Evolutionary conservation across 352 stramenopile genomes (phyloP).

Genomic region (Lagenidium giganteum): DNA sequence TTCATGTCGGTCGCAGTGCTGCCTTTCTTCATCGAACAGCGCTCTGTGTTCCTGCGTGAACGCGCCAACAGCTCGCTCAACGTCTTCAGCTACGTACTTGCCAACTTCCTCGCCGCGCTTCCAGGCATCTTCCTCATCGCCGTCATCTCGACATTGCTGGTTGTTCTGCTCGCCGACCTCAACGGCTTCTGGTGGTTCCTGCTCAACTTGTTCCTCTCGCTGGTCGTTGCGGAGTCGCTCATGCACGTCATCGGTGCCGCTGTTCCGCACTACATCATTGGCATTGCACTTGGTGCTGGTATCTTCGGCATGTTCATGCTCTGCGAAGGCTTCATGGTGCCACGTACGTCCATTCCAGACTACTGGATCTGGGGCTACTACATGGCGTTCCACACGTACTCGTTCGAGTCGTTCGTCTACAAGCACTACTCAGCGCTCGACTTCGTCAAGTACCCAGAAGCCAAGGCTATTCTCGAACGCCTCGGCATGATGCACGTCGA

Average conservation of each 20-base stretch:
- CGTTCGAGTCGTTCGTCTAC: conserved; percentile 46
- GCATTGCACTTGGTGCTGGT: conserved; percentile 42
- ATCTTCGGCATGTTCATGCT: conserved; percentile 53
- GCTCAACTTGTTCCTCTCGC: conserved; percentile 41
- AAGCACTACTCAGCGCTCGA: conserved; percentile 31
- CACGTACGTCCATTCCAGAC: conserved; percentile 25
- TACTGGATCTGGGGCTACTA: conserved; percentile 55
- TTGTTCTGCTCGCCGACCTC: conserved; percentile 27
- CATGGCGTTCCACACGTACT: conserved; percentile 54
- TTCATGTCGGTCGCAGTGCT: conserved; percentile 88
- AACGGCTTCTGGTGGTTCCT: conserved; percentile 29
- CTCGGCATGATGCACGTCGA: conserved; percentile 24
- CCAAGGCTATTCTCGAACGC: conserved; percentile 16
- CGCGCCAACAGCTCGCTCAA: conserved; percentile 55
- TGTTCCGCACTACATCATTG: conserved; percentile 54
- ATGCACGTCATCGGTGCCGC: conserved; percentile 35
- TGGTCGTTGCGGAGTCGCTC: conserved; percentile 41
- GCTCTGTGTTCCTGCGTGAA: conserved; percentile 64
- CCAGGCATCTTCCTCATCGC: conserved; percentile 43
- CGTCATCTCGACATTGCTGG: conserved; percentile 22
- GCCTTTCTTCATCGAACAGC: conserved; percentile 83
- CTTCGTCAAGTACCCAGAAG: neutral
- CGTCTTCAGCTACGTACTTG: conserved; percentile 47
- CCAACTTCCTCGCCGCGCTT: conserved; percentile 40
- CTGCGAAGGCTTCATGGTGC: conserved; percentile 49